These are phyloP conservation scores for Rhodotorula sp. DNA, from an alignment of 1,284 basidiomycete species.

Conservation along the genomic window DNA sequence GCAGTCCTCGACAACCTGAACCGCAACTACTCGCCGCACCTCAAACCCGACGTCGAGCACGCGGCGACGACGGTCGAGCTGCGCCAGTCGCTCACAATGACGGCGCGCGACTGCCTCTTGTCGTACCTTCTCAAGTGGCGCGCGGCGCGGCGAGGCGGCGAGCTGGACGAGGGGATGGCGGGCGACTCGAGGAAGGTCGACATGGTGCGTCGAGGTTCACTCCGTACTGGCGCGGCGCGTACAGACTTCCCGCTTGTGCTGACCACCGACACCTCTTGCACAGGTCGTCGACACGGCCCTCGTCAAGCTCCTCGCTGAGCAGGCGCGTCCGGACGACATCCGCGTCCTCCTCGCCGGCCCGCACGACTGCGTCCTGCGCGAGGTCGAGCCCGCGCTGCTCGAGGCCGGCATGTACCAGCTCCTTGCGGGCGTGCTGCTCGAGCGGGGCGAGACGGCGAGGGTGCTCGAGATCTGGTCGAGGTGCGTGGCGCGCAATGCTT, in stretches of 20 bases:
- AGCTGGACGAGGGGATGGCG: slow-evolving; percentile 4
- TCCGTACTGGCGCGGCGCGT: not conserved
- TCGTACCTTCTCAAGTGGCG: slow-evolving; percentile 62
- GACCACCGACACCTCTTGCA: slow-evolving; percentile 4
- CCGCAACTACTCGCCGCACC: slow-evolving; percentile 81
- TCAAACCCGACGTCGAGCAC: slow-evolving; percentile 67
- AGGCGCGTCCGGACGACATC: slow-evolving; percentile 65
- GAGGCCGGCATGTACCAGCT: slow-evolving; percentile 62
- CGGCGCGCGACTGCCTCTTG: slow-evolving; percentile 69
- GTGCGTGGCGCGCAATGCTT: slow-evolving; percentile 57
- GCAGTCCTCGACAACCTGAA: slow-evolving; percentile 82
- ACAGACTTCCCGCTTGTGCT: slow-evolving; percentile 22
- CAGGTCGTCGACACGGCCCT: slow-evolving; percentile 81
- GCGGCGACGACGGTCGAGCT: slow-evolving; percentile 70
- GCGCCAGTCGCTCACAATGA: slow-evolving; percentile 60
- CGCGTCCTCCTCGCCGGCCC: slow-evolving; percentile 63
- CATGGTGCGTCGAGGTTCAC: slow-evolving; percentile 44
- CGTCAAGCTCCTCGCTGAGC: slow-evolving; percentile 68
- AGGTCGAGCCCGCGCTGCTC: slow-evolving; percentile 51
- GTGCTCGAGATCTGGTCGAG: slow-evolving; percentile 69
- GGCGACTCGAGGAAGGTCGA: slow-evolving; percentile 50
- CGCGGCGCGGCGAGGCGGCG: slow-evolving; percentile 44
- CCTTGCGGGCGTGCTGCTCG: slow-evolving; percentile 65
- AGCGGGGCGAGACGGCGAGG: slow-evolving; percentile 61
- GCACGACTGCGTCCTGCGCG: slow-evolving; percentile 57